Conservation (phyloP, 208 protist species). For the Strigomonas culicis region DNA sequence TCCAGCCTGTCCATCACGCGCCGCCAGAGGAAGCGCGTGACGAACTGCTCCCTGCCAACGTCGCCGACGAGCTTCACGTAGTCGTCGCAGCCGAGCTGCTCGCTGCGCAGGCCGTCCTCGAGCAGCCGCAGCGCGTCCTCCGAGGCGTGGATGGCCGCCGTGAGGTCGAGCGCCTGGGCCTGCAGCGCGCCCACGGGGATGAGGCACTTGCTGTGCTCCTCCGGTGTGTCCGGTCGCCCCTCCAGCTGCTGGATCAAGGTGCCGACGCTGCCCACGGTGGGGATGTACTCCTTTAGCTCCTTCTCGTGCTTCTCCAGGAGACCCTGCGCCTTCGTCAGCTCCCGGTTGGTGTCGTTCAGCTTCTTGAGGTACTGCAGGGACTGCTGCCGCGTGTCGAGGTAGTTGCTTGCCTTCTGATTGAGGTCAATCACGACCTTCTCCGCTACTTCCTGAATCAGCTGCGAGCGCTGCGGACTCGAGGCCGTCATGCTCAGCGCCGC, state of each 20-base stretch:
- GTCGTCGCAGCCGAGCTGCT: constrained; percentile 67
- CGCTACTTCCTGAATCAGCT: constrained; percentile 48
- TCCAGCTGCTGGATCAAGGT: constrained; percentile 35
- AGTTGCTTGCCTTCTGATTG: constrained; percentile 57
- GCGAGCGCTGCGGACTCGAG: constrained; percentile 16
- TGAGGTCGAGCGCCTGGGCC: constrained; percentile 55
- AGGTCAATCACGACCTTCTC: constrained; percentile 70
- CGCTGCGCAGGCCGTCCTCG: constrained; percentile 53
- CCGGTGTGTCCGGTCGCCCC: constrained; percentile 34
- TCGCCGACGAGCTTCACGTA: constrained; percentile 77
- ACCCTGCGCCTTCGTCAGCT: constrained; percentile 47
- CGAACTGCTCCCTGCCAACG: constrained; percentile 72
- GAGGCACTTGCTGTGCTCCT: constrained; percentile 58
- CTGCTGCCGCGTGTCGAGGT: constrained; percentile 56
- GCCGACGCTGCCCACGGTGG: constrained; percentile 38
- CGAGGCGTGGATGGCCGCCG: constrained; percentile 67
- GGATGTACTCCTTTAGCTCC: constrained; percentile 54
- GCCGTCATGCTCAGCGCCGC: background rate
- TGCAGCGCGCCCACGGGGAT: constrained; percentile 50
- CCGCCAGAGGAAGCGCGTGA: constrained; percentile 58
- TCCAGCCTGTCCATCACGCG: constrained; percentile 35
- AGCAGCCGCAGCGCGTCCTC: constrained; percentile 65
- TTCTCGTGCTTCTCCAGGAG: constrained; percentile 34
- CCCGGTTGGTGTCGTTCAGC: constrained; percentile 41
- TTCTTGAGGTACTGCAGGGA: constrained; percentile 35